Conservation (phyloP, 192 early-diverging fungal genomes). For the Radiomyces spectabilis region DNA sequence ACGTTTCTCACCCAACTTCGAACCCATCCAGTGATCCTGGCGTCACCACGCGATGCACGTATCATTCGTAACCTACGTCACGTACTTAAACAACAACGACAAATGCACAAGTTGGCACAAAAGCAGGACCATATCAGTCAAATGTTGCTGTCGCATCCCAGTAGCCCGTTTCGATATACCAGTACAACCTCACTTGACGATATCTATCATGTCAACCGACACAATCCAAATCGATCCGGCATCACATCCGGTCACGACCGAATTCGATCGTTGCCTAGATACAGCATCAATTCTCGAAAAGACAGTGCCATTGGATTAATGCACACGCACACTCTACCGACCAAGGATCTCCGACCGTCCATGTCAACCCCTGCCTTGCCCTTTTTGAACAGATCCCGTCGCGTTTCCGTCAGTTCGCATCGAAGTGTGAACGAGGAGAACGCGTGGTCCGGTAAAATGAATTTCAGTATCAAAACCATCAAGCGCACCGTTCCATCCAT, state of each 20-base stretch:
- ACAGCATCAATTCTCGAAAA: neutral
- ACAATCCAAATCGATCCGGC: neutral
- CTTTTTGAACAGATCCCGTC: slow-evolving; percentile 8
- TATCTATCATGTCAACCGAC: too few species aligned
- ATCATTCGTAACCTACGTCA: slow-evolving; percentile 38
- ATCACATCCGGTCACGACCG: neutral
- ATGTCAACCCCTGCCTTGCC: slow-evolving; percentile 12
- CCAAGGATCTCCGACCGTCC: neutral
- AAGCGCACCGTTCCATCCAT: slow-evolving; percentile 19
- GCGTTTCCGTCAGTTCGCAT: slow-evolving; percentile 12
- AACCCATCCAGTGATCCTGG: slow-evolving; percentile 22
- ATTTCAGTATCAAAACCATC: slow-evolving; percentile 16
- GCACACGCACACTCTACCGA: neutral
- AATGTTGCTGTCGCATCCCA: too few species aligned
- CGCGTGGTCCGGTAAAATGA: slow-evolving; percentile 21
- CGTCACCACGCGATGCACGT: slow-evolving; percentile 32
- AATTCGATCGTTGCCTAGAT: neutral
- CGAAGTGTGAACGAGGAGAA: slow-evolving; percentile 9
- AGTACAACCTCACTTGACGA: too few species aligned
- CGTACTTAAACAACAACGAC: slow-evolving; percentile 37
- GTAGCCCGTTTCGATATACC: too few species aligned
- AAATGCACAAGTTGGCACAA: slow-evolving; percentile 10
- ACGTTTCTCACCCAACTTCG: slow-evolving; percentile 37
- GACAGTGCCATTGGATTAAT: slow-evolving; percentile 15
- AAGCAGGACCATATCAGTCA: too few species aligned